phyloP scores from a whole-genome alignment of 2,329 filamentous ascomycete species.

The Aspergillus versicolor region DNA sequence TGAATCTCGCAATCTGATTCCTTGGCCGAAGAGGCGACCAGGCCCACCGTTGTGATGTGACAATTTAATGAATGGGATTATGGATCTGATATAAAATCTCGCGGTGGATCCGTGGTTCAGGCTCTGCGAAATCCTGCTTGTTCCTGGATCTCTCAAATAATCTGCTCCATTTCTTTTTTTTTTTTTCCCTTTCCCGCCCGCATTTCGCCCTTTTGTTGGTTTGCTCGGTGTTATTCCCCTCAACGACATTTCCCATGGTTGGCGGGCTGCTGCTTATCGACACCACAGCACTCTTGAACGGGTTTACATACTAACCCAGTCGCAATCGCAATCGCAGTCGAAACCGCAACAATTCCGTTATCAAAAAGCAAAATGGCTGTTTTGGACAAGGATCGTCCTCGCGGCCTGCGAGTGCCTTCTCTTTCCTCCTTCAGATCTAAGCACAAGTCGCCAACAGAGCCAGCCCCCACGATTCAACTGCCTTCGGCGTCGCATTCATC shows the following conservation, averaged over 20 bases:
- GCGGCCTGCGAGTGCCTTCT: constrained; percentile 34
- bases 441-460: constrained; percentile 24
- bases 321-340: background rate
- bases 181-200: background rate
- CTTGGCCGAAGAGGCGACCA: background rate
- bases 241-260: background rate
- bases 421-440: constrained; percentile 31
- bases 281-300: background rate
- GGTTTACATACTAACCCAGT: background rate
- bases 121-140: constrained; percentile 10
- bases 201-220: constrained; percentile 1
- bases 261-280: background rate
- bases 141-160: constrained; percentile 6
- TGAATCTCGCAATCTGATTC: background rate
- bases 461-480: constrained; percentile 8
- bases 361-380: constrained; percentile 27
- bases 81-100: constrained; percentile 7
- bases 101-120: constrained; percentile 17
- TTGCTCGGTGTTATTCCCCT: background rate
- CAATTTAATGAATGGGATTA: background rate
- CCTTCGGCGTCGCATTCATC: constrained; percentile 10
- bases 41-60: constrained; percentile 1
- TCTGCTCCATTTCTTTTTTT: background rate
- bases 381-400: constrained; percentile 34
- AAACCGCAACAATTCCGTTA: constrained; percentile 2